A percentile compares a stretch with the other conserved stretches of the same genome.
Evolutionary conservation across 2,329 filamentous ascomycete genomes (phyloP).

Genomic region (Aspergillus thermomutatus): DNA sequence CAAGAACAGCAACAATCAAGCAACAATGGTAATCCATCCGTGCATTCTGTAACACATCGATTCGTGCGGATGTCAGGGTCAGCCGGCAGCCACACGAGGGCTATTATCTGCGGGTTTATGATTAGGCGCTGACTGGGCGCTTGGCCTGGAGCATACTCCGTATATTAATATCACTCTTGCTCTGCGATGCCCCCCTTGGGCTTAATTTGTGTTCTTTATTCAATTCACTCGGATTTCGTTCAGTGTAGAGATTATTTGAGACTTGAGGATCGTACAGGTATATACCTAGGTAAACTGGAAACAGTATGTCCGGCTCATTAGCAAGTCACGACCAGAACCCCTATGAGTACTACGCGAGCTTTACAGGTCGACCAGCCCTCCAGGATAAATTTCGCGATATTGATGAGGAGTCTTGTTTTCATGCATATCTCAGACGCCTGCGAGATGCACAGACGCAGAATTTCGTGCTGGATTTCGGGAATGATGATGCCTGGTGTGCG

Average conservation of each 20-base stretch:
- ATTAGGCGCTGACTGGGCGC: background rate
- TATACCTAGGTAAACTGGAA: background rate
- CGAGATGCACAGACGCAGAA: slow-evolving; percentile 32
- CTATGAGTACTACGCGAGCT: slow-evolving; percentile 31
- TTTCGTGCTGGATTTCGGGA: slow-evolving; percentile 44
- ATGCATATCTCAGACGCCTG: slow-evolving; percentile 25
- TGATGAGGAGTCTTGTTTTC: slow-evolving; percentile 34
- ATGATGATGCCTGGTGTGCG: slow-evolving; percentile 40
- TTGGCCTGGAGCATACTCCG: background rate
- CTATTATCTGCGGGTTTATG: background rate
- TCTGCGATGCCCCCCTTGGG: background rate
- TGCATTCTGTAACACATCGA: background rate
- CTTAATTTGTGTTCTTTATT: background rate
- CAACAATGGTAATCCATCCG: too few relatives aligned
- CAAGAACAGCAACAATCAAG: background rate
- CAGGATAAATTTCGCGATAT: slow-evolving; percentile 34
- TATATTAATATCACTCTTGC: background rate
- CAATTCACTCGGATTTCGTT: background rate
- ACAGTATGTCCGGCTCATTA: slow-evolving; percentile 12
- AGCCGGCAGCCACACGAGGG: background rate
- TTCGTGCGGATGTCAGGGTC: background rate
- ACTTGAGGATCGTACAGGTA: background rate
- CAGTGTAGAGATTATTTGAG: background rate
- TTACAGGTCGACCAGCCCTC: slow-evolving; percentile 17
- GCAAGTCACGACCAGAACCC: slow-evolving; percentile 15